Base-by-base conservation (phyloP, 2,329 filamentous ascomycete species). In the Raffaelea arxii region DNA sequence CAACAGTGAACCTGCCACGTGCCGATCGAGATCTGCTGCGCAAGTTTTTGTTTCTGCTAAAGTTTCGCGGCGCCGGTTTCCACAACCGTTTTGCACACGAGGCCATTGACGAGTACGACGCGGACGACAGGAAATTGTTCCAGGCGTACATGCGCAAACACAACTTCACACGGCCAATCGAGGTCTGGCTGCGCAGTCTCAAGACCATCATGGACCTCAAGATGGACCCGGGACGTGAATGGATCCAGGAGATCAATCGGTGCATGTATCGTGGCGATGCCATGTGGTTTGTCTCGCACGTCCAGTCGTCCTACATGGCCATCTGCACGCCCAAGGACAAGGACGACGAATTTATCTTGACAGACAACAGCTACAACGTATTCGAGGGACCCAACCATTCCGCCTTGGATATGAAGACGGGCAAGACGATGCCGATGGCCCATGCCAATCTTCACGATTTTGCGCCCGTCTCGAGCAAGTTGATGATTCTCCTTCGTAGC, bases 31-130 rank as follows among this genome's bases (percentile, higher is more conserved):
- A 71, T 49, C 43, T 59, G 2, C 30, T 72, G 10, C 64, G 69
- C 40, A 71, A 70, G 46, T 71, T 71, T 43, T 56, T 69, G 3
- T 71, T 71, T 50, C 52, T 72, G 4, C 61, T 71, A 53, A 68
- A 68, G 47, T 72, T 70, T 41, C 64, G 69, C 14, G 57, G 58
- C n/a, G 55, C 54, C 2, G 47, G 32, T 5, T 66, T 68, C 40
- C 57, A 62, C 47, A 43, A 46, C 14, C 59, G 65, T 1, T 70
- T 62, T 54, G 56, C 64, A 37, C 58, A 65, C 42, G 55, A 65
- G 3, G 55, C 44, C 1, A 23, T 54, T 0, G 57, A 64, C 4
- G 53, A 51, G 1, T 73, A 72, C 51, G 25, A 53, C 5, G 46
- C 23, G 23, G 47, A 56, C 22, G 58, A 61, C 46, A 51, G 50